Evolutionary conservation across 2,329 filamentous ascomycete species (phyloP), one percentile per base, ranked within the genome.

Genomic region (Stagonosporopsis cucurbitacearum): DNA sequence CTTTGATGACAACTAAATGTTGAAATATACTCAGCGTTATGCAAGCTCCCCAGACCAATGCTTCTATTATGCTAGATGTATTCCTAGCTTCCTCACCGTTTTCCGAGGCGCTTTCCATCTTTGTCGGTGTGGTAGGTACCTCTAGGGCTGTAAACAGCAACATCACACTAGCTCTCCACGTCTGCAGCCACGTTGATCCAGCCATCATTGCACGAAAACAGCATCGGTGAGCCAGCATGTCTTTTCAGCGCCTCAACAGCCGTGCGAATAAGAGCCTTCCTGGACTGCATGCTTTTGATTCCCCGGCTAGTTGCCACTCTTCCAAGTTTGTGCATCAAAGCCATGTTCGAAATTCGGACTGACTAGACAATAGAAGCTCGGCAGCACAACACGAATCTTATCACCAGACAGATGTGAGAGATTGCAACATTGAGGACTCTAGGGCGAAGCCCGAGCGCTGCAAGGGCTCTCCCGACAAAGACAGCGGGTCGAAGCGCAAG

Each of bases 231-330:
- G 43, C 52, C 57, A 54, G 40, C 50, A 74, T 68, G 66, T 62
- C 58, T 39, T 53, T 73, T 32, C 67, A 66, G 50, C 65, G 62
- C 33, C 59, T 73, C 22, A 63, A 62, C 19, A 45, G 71, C 39
- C 61, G 62, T 47, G 65, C 66, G 12, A 73, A 66, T 51, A 71
- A 69, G 58, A 73, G 71, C 40, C 53, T 72, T 35, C 65, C 69
- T 6, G 67, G 65, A 15, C 63, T 72, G 53, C 66, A 68, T 60
- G 58, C 59, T 54, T 64, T 55, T 43, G 56, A 44, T 17, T 54
- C 60, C 30, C 49, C 47, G n/a, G 43, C 62, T 6, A 49, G 32
- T 15, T 30, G 12, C 15, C 23, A 22, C 2, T 28, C 52, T 22
- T 33, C 52, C 4, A 39, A 28, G 62, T 66, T 44, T 3, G 49